Base-by-base conservation (phyloP, 805 yeast genomes). In the Komagataella kurtzmanii region DNA sequence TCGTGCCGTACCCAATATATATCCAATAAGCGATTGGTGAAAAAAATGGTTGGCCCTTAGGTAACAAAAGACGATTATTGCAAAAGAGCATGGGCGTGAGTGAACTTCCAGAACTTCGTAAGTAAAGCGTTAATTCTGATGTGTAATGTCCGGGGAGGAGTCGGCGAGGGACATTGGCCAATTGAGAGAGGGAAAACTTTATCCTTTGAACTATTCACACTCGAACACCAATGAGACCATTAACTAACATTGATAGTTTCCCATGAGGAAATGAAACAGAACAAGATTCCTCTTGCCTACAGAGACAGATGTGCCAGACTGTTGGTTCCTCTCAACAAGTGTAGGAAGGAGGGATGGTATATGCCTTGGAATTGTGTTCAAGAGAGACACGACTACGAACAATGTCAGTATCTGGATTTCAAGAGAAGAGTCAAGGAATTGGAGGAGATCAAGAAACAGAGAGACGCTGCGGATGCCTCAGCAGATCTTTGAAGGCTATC, bases 381-480 rank as follows among this genome's bases (percentile, higher is more conserved):
- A 56, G 88, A 83, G 69, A 80, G 88, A 64, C 95, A 88, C 59
- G 81, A 61, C 46, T 88, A 89, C 74, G 96, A 87, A 66, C 85
- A 85, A 63, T 87, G 96, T 66, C 85, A 87, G 67, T 84, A 84
- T 65, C 66, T 81, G 65, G 95, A 88, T 64, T 86, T 83, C 71
- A 76, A 81, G 64, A 79, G 93, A 71, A 79, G 96, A 68, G 86
- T 84, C 53, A 73, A 80, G 62, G 90, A 84, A 68, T 72, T 85
- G 65, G 76, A 79, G 61, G 74, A 73, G 53, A 68, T 74, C 58
- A 82, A 80, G 64, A 75, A 62, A 49, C 57, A 61, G 53, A 59
- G 70, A 54, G 64, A 60, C 48, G 57, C 56, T 8, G 30, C 17
- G 1, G 24, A 10, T 14, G 40, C 12, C 14, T 30, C 40, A 14